These are phyloP conservation scores for Chlamydomonas schloesseri DNA, from an alignment of 139 green algal species.

Conservation along the genomic window DNA sequence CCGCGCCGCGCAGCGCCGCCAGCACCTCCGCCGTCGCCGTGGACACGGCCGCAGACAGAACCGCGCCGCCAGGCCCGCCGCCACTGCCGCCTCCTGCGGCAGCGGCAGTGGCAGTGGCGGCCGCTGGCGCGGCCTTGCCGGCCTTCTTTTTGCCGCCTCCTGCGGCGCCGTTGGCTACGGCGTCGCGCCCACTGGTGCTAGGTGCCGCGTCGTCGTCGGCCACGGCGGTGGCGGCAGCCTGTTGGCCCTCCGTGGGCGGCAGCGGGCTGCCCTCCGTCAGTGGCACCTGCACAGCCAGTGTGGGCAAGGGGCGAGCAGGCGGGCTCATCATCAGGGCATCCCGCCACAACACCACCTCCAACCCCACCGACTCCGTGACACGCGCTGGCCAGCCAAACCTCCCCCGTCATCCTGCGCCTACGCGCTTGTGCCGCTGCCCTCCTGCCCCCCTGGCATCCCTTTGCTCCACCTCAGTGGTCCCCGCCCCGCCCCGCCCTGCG, in stretches of 20 bases:
- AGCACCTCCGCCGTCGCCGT: not conserved
- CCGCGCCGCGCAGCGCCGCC: slow-evolving; percentile 49
- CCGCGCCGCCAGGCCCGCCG: not conserved
- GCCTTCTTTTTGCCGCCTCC: not conserved
- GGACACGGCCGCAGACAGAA: not conserved
- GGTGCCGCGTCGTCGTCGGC: not conserved
- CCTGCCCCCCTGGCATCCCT: no score
- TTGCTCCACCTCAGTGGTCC: no score
- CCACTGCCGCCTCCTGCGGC: not conserved
- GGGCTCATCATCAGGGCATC: no score
- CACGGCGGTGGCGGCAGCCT: not conserved
- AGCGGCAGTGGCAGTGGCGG: not conserved
- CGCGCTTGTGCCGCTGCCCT: no score
- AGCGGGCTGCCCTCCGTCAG: slow-evolving; percentile 33
- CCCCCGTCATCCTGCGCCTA: no score
- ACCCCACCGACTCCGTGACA: no score
- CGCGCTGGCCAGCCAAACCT: no score
- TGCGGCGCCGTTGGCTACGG: not conserved
- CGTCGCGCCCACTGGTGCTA: not conserved
- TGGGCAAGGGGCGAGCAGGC: not conserved
- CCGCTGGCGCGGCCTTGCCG: not conserved
- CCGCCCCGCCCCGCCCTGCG: no score
- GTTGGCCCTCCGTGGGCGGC: not conserved
- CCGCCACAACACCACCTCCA: no score
- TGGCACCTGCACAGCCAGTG: slow-evolving; percentile 65